These are phyloP conservation scores for Fusarium napiforme DNA, from an alignment of 2,329 filamentous ascomycete genomes.

Conservation along the genomic window DNA sequence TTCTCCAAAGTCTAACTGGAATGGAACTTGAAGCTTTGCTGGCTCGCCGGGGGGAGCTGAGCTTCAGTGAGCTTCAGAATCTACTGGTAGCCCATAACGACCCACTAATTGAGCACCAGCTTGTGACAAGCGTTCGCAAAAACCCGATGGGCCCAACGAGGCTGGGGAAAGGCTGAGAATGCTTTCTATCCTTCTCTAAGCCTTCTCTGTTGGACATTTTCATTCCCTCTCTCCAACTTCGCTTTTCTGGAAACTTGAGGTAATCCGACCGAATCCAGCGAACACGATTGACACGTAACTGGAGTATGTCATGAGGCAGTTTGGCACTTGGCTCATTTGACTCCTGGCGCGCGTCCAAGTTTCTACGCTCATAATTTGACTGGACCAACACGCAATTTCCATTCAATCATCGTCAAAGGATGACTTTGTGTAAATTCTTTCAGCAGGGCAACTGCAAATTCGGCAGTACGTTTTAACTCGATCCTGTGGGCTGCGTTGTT, in stretches of 20 bases:
- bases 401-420: constrained; percentile 35
- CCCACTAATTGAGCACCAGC: constrained; percentile 9
- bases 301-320: constrained; percentile 38
- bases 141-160: constrained; percentile 33
- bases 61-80: constrained; percentile 14
- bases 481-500: neutral
- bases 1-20: neutral
- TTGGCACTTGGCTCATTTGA: constrained; percentile 18
- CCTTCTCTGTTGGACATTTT: neutral
- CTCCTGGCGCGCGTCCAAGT: constrained; percentile 15
- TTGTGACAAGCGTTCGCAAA: constrained; percentile 6
- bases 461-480: constrained; percentile 56
- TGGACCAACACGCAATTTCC: neutral
- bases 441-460: constrained; percentile 64
- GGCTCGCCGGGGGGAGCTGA: neutral
- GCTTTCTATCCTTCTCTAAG: constrained; percentile 1
- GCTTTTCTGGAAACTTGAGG: neutral
- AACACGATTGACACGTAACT: neutral
- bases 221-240: neutral
- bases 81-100: neutral
- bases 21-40: neutral
- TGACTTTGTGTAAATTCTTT: constrained; percentile 61
- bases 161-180: constrained; percentile 44
- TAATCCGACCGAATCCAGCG: neutral
- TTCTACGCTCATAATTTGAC: constrained; percentile 2